Evolutionary conservation across 2,329 filamentous ascomycete genomes (phyloP).

Genomic region (Colletotrichum limetticola): DNA sequence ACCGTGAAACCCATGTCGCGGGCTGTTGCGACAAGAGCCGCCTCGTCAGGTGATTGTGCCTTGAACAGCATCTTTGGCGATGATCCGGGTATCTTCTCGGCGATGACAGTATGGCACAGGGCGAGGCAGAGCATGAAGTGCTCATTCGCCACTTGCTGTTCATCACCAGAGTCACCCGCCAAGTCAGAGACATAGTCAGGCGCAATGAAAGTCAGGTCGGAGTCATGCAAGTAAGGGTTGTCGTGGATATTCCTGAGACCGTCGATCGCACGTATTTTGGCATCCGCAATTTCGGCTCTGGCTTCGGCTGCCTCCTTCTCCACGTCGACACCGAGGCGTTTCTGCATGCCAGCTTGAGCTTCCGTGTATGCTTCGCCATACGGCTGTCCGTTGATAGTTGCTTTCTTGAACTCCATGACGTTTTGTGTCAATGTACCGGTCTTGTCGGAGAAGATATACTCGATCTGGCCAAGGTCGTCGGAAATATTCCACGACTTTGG

Average conservation of each 20-base stretch:
- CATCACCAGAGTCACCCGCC: conserved; percentile 77
- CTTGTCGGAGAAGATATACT: conserved; percentile 98
- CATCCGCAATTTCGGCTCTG: conserved; percentile 80
- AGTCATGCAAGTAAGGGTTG: conserved; percentile 91
- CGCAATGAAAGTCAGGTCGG: conserved; percentile 91
- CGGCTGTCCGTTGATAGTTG: conserved; percentile 92
- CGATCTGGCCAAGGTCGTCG: conserved; percentile 96
- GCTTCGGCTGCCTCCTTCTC: conserved; percentile 81
- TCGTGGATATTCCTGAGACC: conserved; percentile 81
- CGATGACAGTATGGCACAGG: conserved; percentile 96
- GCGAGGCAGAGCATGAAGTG: conserved; percentile 95
- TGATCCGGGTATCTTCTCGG: conserved; percentile 89
- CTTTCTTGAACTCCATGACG: conserved; percentile 99
- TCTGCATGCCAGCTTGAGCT: conserved; percentile 95
- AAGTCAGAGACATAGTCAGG: conserved; percentile 90
- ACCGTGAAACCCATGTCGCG: conserved; percentile 96
- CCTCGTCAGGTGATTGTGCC: conserved; percentile 96
- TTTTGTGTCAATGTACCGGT: conserved; percentile 92
- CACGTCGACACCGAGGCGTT: conserved; percentile 86
- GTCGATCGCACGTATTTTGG: conserved; percentile 77
- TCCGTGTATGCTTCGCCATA: conserved; percentile 99
- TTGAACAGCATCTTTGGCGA: conserved; percentile 93
- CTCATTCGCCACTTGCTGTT: conserved; percentile 82
- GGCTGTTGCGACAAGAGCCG: conserved; percentile 91
- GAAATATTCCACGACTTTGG: conserved; percentile 99